Base-by-base conservation (phyloP, 1,284 basidiomycete genomes). In the Melampsora larici-populina region DNA sequence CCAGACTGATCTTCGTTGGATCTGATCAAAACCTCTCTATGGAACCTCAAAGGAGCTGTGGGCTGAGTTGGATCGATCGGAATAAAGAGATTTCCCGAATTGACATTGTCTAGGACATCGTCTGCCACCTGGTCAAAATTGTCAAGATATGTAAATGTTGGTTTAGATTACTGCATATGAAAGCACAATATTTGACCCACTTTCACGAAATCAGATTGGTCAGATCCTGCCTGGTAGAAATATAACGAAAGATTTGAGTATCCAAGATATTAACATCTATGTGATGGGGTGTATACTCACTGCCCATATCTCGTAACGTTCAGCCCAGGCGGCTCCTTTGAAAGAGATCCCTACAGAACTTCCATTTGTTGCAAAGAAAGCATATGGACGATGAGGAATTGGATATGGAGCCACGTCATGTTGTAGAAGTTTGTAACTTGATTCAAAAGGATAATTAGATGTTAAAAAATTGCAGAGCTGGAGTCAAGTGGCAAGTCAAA, bases 41-140 rank as follows among this genome's bases (percentile, higher is more conserved):
- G 29, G 46, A 71, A 21, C 11, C 9, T 62, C 1, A 71, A 21
- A 11, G 36, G 31, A 36, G 60, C 63, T 0, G 70, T 71, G 18
- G 70, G 70, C 49, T 71, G n/a, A n/a, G 40, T 9, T n/a, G 58
- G 55, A 62, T 71, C 70, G 15, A 71, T n/a, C 24, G 70, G 70
- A 9, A 71, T 55, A 29, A 73, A 73, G 1, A 73, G n/a, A 64
- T 73, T 46, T 33, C 71, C 71, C 13, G 43, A 18, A 31, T 31
- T 63, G 21, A 73, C 71, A 31, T 73, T 73, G 51, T 73, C 71
- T 46, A 29, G 62, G 1, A 73, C 71, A 46, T 62, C 8, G 21
- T 60, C n/a, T n/a, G n/a, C n/a, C n/a, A n/a, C n/a, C n/a, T n/a
- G n/a, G n/a, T n/a, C n/a, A n/a, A n/a, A n/a, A n/a, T 21, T 13